Evolutionary conservation across 129 eudicot species (phyloP).

Genomic region (Chrysanthemum makinoi): DNA sequence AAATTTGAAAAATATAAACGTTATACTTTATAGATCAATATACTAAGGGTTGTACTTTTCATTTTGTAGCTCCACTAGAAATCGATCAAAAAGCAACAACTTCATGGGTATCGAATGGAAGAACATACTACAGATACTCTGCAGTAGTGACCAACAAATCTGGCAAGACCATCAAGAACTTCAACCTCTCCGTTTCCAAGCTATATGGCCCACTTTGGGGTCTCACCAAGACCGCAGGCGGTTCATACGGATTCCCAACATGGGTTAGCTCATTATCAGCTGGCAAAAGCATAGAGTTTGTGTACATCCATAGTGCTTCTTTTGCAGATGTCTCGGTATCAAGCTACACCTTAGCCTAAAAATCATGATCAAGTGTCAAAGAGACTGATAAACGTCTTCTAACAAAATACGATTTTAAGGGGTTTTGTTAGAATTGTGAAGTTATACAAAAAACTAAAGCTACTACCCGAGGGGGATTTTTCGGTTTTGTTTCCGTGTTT

Average conservation of each 20-base stretch:
- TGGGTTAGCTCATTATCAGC: slow-evolving; percentile 73
- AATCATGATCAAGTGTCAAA: slow-evolving; percentile 10
- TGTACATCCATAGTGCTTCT: slow-evolving; percentile 77
- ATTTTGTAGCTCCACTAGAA: slow-evolving; percentile 47
- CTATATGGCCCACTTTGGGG: slow-evolving; percentile 98
- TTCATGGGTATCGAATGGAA: slow-evolving; percentile 74
- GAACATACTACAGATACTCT: slow-evolving; percentile 82
- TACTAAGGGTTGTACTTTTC: neutral
- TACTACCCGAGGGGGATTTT: slow-evolving; percentile 25
- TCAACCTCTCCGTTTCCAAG: slow-evolving; percentile 62
- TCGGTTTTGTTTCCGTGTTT: slow-evolving; percentile 31
- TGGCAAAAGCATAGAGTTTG: slow-evolving; percentile 85
- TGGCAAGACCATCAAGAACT: slow-evolving; percentile 54
- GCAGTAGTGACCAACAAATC: slow-evolving; percentile 80
- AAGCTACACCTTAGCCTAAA: slow-evolving; percentile 64
- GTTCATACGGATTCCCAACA: slow-evolving; percentile 62
- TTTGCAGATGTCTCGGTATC: slow-evolving; percentile 66
- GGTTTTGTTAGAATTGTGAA: slow-evolving; percentile 55
- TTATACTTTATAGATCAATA: too few species aligned
- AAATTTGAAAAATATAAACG: too few species aligned
- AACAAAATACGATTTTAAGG: slow-evolving; percentile 29
- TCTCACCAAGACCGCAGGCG: slow-evolving; percentile 57
- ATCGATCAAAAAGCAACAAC: slow-evolving; percentile 61
- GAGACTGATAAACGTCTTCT: slow-evolving; percentile 2
- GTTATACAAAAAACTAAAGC: slow-evolving; percentile 31